Evolutionary conservation across 768 basidiomycete species (phyloP), one percentile per base, ranked within the genome.

Genomic region (Lyophyllum shimeji): DNA sequence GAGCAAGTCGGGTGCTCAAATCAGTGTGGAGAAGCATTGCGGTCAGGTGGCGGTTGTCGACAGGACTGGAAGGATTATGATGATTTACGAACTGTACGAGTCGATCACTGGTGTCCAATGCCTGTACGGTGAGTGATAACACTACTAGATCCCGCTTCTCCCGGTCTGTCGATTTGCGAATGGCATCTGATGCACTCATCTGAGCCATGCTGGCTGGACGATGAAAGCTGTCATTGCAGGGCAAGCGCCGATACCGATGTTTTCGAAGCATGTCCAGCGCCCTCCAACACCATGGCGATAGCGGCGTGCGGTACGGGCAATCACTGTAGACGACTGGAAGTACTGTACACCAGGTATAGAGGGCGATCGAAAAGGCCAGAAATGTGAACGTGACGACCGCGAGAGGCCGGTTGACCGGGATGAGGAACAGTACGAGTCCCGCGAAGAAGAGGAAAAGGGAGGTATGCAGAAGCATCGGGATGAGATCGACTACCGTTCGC

Each of bases 381-480:
- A 43, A 20, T 8, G 23, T 33, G 20, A 55, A 27, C 25, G 42
- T 17, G 5, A 29, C 12, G 23, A 8, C 15, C 23, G 21, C 53
- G 15, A 55, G 39, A 2, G 33, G 15, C 3, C 4, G 21, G 18
- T 55, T 48, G 53, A 49, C 48, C 7, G 46, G 33, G 15, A 48
- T 7, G 5, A 55, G 40, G 42, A 48, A 55, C 7, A 29, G 39
- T 5, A 55, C 48, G 8, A 55, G 42, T 15, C 53, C 53, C 0
- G 40, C 42, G 29, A 55, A 31, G 47, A 55, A 55, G 21, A 49
- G 39, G 34, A 55, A 55, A 5, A 55, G 20, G 8, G 55, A 51
- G 3, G 34, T 15, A 27, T 51, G 55, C 17, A 51, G 43, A 18
- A 57, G 55, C 45, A 57, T 51, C 21, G 55, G 55, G 20, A 57